phyloP scores from a whole-genome alignment of 441 rosid genomes.

The Gossypium lobatum region DNA sequence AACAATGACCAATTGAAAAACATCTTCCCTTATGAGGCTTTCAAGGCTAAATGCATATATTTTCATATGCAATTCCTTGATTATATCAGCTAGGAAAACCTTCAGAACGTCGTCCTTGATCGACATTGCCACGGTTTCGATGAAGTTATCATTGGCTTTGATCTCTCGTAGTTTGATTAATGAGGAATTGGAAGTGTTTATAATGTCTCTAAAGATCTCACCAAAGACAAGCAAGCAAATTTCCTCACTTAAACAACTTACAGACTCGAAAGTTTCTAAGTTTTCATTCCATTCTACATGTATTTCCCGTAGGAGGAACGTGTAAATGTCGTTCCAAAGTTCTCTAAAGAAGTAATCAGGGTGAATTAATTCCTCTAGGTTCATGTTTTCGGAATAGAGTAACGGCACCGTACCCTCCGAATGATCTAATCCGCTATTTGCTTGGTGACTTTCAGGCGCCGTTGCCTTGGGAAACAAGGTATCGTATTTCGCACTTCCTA shows the following conservation, averaged over 20 bases:
- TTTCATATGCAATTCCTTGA: slow-evolving; percentile 20
- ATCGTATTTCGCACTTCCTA: slow-evolving; percentile 13
- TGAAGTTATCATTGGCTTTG: neutral
- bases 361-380: neutral
- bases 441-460: neutral
- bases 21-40: slow-evolving; percentile 24
- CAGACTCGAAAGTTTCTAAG: slow-evolving; percentile 14
- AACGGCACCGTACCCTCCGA: neutral
- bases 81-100: slow-evolving; percentile 26
- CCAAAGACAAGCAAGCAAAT: slow-evolving; percentile 17
- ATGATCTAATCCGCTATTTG: neutral
- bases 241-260: slow-evolving; percentile 18
- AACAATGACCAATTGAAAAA: slow-evolving; percentile 11
- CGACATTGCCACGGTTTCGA: slow-evolving; percentile 20
- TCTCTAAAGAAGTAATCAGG: neutral
- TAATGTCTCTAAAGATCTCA: slow-evolving; percentile 23
- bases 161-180: slow-evolving; percentile 11
- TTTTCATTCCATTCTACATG: slow-evolving; percentile 25
- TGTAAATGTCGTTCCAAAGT: neutral
- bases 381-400: neutral
- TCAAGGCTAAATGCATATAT: slow-evolving; percentile 18
- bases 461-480: slow-evolving; percentile 17
- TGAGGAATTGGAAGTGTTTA: slow-evolving; percentile 9
- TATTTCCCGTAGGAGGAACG: slow-evolving; percentile 18
- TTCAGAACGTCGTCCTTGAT: slow-evolving; percentile 29